A percentile compares a stretch with the other conserved stretches of the same genome.
phyloP scores from a whole-genome alignment of 306 rosid genomes.

The Coriaria nepalensis region DNA sequence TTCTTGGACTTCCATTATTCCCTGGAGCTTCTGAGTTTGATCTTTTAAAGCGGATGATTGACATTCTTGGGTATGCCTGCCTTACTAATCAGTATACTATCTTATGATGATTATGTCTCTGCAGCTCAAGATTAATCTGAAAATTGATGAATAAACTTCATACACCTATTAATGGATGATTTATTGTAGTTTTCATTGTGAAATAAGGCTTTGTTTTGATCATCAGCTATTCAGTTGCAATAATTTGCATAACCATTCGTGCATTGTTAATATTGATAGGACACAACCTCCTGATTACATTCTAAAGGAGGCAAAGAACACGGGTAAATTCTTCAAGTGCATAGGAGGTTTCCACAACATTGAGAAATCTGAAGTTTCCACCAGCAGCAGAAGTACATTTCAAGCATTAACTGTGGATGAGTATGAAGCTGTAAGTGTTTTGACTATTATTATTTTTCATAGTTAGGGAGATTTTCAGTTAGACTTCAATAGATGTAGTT shows the following conservation, averaged over 20 bases:
- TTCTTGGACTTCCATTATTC: slow-evolving; percentile 89
- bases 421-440: slow-evolving; percentile 80
- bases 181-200: too few relatives aligned
- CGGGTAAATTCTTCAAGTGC: slow-evolving; percentile 81
- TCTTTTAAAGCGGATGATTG: slow-evolving; percentile 82
- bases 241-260: slow-evolving; percentile 13
- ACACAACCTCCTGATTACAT: slow-evolving; percentile 94
- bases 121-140: too few relatives aligned
- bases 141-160: too few relatives aligned
- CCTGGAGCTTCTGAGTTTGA: slow-evolving; percentile 99
- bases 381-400: slow-evolving; percentile 45
- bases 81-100: background rate
- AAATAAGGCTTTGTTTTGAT: too few relatives aligned
- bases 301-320: slow-evolving; percentile 88
- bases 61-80: slow-evolving; percentile 77
- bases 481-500: background rate
- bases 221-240: slow-evolving; percentile 2
- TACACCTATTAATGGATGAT: too few relatives aligned
- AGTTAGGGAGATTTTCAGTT: background rate
- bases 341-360: slow-evolving; percentile 52
- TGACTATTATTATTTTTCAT: background rate
- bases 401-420: slow-evolving; percentile 83
- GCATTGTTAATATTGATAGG: slow-evolving; percentile 35
- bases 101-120: too few relatives aligned
- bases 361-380: slow-evolving; percentile 44